These are phyloP conservation scores for Cucumis cinereus DNA, from an alignment of 306 rosid genomes.

Conservation along the genomic window DNA sequence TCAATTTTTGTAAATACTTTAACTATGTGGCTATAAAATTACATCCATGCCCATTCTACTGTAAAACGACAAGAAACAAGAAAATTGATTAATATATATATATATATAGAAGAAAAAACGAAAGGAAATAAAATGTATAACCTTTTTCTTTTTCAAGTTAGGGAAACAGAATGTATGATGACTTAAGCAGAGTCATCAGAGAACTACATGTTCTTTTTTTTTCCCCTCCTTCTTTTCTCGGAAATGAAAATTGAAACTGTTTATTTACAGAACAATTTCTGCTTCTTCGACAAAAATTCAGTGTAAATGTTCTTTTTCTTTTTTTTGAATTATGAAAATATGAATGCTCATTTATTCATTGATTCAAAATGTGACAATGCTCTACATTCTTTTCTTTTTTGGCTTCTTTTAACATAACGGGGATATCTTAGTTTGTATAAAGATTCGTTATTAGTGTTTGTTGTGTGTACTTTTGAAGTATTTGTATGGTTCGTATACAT, in stretches of 20 bases:
- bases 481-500: background rate
- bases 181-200: background rate
- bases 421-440: background rate
- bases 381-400: background rate
- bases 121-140: background rate
- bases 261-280: background rate
- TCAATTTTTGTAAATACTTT: background rate
- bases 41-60: background rate
- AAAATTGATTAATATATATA: too few species aligned
- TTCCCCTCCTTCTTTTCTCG: background rate
- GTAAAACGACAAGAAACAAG: background rate
- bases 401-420: background rate
- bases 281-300: background rate
- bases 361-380: background rate
- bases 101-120: too few species aligned
- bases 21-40: background rate
- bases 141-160: background rate
- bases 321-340: background rate
- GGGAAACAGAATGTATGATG: background rate
- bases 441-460: background rate
- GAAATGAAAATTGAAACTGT: background rate
- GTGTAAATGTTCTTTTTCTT: background rate
- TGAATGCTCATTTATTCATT: too few species aligned
- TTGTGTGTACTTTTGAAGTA: background rate
- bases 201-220: background rate